phyloP scores from a whole-genome alignment of 2,329 filamentous ascomycete genomes.

The Sordariomycetes sp. region DNA sequence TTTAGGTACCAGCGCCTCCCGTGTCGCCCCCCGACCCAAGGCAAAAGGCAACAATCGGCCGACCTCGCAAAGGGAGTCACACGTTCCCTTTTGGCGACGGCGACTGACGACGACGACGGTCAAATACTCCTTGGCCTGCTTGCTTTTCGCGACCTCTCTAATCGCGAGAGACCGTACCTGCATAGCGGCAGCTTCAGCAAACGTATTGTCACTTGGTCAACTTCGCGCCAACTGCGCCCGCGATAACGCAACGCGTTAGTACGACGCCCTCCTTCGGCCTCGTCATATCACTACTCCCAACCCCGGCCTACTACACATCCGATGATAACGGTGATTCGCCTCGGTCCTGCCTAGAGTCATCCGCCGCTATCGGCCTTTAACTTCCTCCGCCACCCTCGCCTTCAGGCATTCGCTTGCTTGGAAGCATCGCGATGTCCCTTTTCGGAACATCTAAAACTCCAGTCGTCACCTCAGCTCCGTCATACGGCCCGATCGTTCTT shows the following conservation, averaged over 20 bases:
- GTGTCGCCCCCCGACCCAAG: background rate
- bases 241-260: background rate
- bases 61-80: slow-evolving; percentile 5
- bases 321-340: slow-evolving; percentile 1
- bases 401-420: slow-evolving; percentile 2
- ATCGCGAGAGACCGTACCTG: slow-evolving; percentile 4
- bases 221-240: background rate
- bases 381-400: background rate
- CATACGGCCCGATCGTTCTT: slow-evolving; percentile 36
- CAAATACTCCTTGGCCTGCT: background rate
- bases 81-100: background rate
- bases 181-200: slow-evolving; percentile 1
- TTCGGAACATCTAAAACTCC: slow-evolving; percentile 33
- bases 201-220: background rate
- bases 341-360: slow-evolving; percentile 1
- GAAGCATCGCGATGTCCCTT: slow-evolving; percentile 40
- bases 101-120: background rate
- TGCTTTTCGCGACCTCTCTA: slow-evolving; percentile 1
- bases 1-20: slow-evolving; percentile 5
- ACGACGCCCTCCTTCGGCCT: background rate
- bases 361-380: background rate
- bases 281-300: background rate
- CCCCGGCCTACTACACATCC: background rate
- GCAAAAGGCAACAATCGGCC: slow-evolving; percentile 5
- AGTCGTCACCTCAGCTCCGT: slow-evolving; percentile 52